Base-by-base conservation (phyloP, 352 stramenopile species). In the Phytophthora pseudosyringae region DNA sequence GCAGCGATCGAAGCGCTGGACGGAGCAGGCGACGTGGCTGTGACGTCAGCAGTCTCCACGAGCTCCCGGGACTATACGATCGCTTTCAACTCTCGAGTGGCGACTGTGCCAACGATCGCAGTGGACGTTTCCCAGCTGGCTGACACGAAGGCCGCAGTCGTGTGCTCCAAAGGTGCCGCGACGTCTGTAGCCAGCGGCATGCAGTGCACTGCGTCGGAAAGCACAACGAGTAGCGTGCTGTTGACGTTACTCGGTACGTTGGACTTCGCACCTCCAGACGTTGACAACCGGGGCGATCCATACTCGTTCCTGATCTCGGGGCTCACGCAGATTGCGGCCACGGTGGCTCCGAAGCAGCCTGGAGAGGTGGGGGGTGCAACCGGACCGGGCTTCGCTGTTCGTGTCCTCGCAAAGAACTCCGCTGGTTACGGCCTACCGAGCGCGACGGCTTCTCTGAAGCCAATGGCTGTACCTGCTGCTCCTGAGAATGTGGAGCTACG, bases 401-500 rank as follows among this genome's bases (percentile, higher is more conserved):
- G 88, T 11, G 80, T 93, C 3, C 78, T 80, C 1, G 88, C 88
- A 0, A 78, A 83, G 48, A 94, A 78, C 2, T 76, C 78, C 0
- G 82, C 84, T 5, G 86, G 82, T 0, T 93, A 91, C 25, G 81
- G 88, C 7, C 44, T 89, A 13, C 86, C 88, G 0, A 83, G 75
- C 38, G 51, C 73, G 3, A 71, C 74, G 0, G 81, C 79, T 1
- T 69, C 72, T 0, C 32, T 98, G 7, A 98, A 98, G 61, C 96
- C 96, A 3, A 94, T 95, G 72, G 88, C 79, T 11, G 80, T 89
- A 2, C 93, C 97, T 13, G 73, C 85, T 3, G 65, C 86, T 12
- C 94, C 95, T 0, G 57, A 62, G 11, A 83, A 88, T 25, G 85
- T 94, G 28, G 78, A 86, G 48, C 33, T 98, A 0, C 80, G 81